Base-by-base conservation (phyloP, 345 rosid species). In the Arabidopsis thaliana region DNA sequence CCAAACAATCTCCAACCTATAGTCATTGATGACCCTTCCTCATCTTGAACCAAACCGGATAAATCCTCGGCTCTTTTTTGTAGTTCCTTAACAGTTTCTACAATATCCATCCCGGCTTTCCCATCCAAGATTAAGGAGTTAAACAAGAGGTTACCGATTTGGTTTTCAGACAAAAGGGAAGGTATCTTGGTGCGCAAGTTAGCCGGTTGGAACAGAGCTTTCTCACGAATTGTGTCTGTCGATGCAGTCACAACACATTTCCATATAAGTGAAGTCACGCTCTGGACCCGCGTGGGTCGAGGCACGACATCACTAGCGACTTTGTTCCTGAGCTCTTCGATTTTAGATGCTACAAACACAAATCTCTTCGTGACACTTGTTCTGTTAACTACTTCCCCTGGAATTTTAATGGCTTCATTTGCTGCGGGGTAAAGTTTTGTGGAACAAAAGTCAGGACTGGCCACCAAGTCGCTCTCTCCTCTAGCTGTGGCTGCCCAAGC, bases 111-210 rank as follows among this genome's bases (percentile, higher is more conserved):
- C 1, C 22, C 12, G 13, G 6, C 55, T 22, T 50, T 4, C 22
- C 55, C 13, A 22, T 23, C 23, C 1, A 9, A 8, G 55, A 6
- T 23, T 0, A 9, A 0, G 13, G 55, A 8, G 13, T 30, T 0
- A 30, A 0, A 50, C 13, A 22, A 8, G 3, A 23, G 13, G 13
- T 50, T 50, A 8, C 55, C 55, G 14, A 50, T 50, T 23, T 4
- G 12, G 55, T 50, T 50, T 50, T 22, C 30, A 2, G 28, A 23
- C 30, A 50, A 23, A 50, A 50, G 14, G 30, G 55, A 9, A 6
- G 55, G 55, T 50, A 50, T 50, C 30, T 50, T 50, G 55, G 14
- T 0, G 1, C 55, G 55, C 55, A 50, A 50, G 55, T 50, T 50
- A 22, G 1, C 10, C 0, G 55, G 13, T 23, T 50, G 55, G 55